Evolutionary conservation across 2,329 filamentous ascomycete genomes (phyloP), one percentile per base, ranked within the genome.

Genomic region (Pseudophaeomoniella oleicola): DNA sequence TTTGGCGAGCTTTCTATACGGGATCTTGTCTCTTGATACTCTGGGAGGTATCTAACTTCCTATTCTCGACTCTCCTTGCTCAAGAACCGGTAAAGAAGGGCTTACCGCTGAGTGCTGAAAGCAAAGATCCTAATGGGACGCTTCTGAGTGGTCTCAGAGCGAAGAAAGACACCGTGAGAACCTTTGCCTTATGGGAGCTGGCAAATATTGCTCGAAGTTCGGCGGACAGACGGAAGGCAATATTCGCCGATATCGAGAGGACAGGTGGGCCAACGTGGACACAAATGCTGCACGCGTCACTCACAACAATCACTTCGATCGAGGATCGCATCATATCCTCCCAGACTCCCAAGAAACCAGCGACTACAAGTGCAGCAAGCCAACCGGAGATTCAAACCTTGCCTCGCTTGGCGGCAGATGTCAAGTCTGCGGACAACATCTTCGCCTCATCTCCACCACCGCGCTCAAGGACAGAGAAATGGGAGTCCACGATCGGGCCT

Each of bases 161-260:
- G 44, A 90, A 86, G 60, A 90, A 88, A 55, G 67, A 83, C 5
- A 67, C 82, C 6, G 75, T 83, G 41, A 78, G 74, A 71, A 71
- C 75, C 1, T 93, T 92, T 55, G 87, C 88, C 12, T 81, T 93
- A 57, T 94, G 87, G 87, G 88, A 96, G 52, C 65, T 94, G 17
- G 75, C 76, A 18, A 69, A 83, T 38, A 93, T 94, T 46, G 78
- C 82, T 27, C 72, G 80, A 39, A 71, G 75, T 37, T 87, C 81
- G 43, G 69, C 78, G 12, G 69, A 75, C n/a, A 76, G 86, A 19
- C 74, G 88, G 36, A 82, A 80, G 55, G 73, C 75, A 14, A 84
- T 96, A 38, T 94, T 83, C 57, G 75, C 78, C 39, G 88, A 96
- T 47, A 82, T 94, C 42, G 84, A 93, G 46, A 80, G 86, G 41